Percentiles rank a stretch among this genome's conserved stretches.
Evolutionary conservation across 495 filamentous ascomycete genomes (phyloP).

Genomic region (Hyaloscypha hepaticicola): DNA sequence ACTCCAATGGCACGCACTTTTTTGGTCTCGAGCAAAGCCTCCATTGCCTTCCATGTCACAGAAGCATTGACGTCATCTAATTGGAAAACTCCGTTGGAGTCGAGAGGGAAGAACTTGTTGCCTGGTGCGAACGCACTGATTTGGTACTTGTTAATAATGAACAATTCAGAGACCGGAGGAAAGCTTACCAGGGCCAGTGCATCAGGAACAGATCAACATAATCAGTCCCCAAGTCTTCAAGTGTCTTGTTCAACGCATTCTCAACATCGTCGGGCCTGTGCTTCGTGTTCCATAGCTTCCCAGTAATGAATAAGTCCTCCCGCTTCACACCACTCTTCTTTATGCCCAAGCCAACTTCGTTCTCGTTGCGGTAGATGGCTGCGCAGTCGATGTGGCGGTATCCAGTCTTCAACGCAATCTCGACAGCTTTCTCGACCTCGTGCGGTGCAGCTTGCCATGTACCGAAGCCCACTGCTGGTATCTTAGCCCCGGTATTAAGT

Average conservation of each 20-base stretch:
- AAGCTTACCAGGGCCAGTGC: slow-evolving; percentile 77
- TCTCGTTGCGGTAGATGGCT: slow-evolving; percentile 57
- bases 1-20: slow-evolving; percentile 77
- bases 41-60: slow-evolving; percentile 73
- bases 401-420: slow-evolving; percentile 54
- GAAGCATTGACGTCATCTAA: slow-evolving; percentile 59
- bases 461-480: slow-evolving; percentile 72
- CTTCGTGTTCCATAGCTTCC: slow-evolving; percentile 82
- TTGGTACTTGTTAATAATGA: slow-evolving; percentile 42
- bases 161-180: slow-evolving; percentile 45
- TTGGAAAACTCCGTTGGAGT: slow-evolving; percentile 56
- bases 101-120: slow-evolving; percentile 61
- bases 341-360: slow-evolving; percentile 52
- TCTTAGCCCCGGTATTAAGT: slow-evolving; percentile 72
- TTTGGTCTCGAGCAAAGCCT: slow-evolving; percentile 61
- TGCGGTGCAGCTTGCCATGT: slow-evolving; percentile 73
- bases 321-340: slow-evolving; percentile 46
- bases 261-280: slow-evolving; percentile 55
- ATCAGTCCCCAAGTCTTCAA: slow-evolving; percentile 65
- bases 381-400: slow-evolving; percentile 62
- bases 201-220: slow-evolving; percentile 81
- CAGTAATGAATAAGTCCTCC: slow-evolving; percentile 76
- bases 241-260: slow-evolving; percentile 63
- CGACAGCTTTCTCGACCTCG: slow-evolving; percentile 50
- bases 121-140: slow-evolving; percentile 34